Percentiles rank a stretch among this genome's conserved stretches.
Conservation (phyloP, 2,329 filamentous ascomycete genomes). For the Nemania diffusa region DNA sequence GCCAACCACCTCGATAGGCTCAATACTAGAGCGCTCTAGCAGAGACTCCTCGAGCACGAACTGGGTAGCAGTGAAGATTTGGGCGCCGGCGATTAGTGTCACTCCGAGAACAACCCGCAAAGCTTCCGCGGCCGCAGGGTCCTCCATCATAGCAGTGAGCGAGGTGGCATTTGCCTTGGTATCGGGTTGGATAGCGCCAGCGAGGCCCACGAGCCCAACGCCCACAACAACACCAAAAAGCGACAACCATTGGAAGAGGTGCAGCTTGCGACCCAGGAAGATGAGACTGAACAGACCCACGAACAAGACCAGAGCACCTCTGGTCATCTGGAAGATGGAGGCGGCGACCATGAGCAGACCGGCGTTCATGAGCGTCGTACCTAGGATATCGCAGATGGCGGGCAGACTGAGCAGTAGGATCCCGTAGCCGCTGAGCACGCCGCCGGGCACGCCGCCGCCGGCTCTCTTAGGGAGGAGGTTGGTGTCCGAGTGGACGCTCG, state of each 20-base stretch:
- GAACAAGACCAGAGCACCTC: constrained; percentile 93
- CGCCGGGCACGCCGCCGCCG: constrained; percentile 54
- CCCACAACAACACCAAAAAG: constrained; percentile 87
- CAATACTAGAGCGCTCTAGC: constrained; percentile 71
- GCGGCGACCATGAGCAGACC: constrained; percentile 93
- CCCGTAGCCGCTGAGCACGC: constrained; percentile 75
- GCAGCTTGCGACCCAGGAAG: constrained; percentile 82
- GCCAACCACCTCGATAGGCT: constrained; percentile 90
- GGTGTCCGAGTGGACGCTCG: constrained; percentile 56
- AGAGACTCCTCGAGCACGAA: constrained; percentile 97
- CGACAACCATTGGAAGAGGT: constrained; percentile 91
- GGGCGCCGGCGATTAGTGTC: constrained; percentile 88
- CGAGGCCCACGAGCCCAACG: constrained; percentile 88
- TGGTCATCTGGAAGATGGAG: constrained; percentile 98
- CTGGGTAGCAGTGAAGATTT: constrained; percentile 96
- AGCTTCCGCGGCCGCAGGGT: constrained; percentile 58
- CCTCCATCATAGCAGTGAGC: constrained; percentile 45
- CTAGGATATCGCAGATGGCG: constrained; percentile 91
- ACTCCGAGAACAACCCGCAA: constrained; percentile 83
- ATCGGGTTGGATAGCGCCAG: constrained; percentile 83
- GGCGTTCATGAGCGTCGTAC: constrained; percentile 97
- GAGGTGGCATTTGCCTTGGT: constrained; percentile 59
- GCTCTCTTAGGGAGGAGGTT: constrained; percentile 49
- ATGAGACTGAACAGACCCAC: constrained; percentile 95
- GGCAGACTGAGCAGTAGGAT: constrained; percentile 83